Base-by-base conservation (phyloP, 176 grass and related monocot species). In the Secale cereale region DNA sequence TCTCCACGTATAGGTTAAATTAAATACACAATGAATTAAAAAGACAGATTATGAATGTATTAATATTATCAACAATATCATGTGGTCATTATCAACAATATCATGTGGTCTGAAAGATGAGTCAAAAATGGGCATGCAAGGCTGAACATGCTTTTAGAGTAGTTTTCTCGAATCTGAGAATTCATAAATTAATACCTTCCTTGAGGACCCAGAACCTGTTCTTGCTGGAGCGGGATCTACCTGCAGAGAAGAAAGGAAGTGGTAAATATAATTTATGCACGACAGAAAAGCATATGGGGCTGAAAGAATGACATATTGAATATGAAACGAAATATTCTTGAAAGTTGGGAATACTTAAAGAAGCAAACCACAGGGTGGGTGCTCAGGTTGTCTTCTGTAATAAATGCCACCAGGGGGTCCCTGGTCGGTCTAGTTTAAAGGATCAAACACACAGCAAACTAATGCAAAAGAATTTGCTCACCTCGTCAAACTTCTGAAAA, bases 401-500 rank as follows among this genome's bases (percentile, higher is more conserved):
- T 57, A 57, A 57, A 20, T 57, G 48, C 48, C 48, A 52, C 16
- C 48, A 52, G 16, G 16, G 48, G 5, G 16, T 52, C 16, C 16
- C 48, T 52, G 48, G 48, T 52, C 48, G 16, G 6, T 52, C 48
- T 52, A 52, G 48, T 52, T 52, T 22, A 30, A 60, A 61, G 26
- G 57, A 69, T 9, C 20, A 26, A 33, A 59, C 17, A 57, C 16
- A 35, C 32, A 87, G 14, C 1, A 66, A 68, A 77, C 10, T 19
- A 76, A 77, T 27, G 6, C 63, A 86, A 78, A 93, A 60, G 35
- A 82, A 65, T 90, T 91, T 62, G 86, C 83, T 91, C 92, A 97
- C 95, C 85, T 94, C 92, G 62, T 97, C 95, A 86, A 94, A 97
- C 82, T 94, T 94, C 83, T 89, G 85, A 80, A 97, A 97, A 87